These are phyloP conservation scores for Escovopsis sp. DNA, from an alignment of 2,329 filamentous ascomycete species.

Conservation along the genomic window DNA sequence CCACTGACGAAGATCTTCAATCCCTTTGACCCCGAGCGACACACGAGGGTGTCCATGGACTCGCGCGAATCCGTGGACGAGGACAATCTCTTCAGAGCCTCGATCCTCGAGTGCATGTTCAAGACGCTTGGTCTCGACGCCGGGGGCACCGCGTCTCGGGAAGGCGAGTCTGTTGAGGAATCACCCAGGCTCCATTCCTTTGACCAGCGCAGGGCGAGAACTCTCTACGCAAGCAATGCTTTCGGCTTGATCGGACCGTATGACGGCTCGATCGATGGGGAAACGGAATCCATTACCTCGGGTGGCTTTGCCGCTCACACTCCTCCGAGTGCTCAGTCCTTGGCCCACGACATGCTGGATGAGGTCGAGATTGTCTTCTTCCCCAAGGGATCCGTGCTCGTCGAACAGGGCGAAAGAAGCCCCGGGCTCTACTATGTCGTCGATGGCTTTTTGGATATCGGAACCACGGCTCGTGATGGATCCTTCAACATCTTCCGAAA, in stretches of 20 bases:
- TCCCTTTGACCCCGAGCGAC: slow-evolving; percentile 39
- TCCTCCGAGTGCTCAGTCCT: slow-evolving; percentile 47
- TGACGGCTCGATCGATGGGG: slow-evolving; percentile 59
- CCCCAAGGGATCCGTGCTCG: slow-evolving; percentile 81
- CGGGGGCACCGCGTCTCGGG: slow-evolving; percentile 48
- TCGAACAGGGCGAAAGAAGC: slow-evolving; percentile 94
- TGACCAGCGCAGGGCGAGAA: slow-evolving; percentile 67
- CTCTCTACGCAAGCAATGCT: slow-evolving; percentile 56
- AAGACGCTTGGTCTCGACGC: slow-evolving; percentile 77
- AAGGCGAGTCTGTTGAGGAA: slow-evolving; percentile 62
- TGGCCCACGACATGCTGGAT: slow-evolving; percentile 70
- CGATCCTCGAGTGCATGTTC: slow-evolving; percentile 89
- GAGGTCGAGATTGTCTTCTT: slow-evolving; percentile 98
- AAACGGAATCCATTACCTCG: slow-evolving; percentile 74
- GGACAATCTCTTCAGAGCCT: slow-evolving; percentile 75
- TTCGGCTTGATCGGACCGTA: slow-evolving; percentile 85
- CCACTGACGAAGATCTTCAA: slow-evolving; percentile 37
- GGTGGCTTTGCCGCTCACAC: slow-evolving; percentile 46
- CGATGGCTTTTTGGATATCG: slow-evolving; percentile 90
- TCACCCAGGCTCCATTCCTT: slow-evolving; percentile 76
- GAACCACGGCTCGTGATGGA: slow-evolving; percentile 43
- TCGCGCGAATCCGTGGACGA: slow-evolving; percentile 76
- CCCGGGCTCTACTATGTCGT: slow-evolving; percentile 95
- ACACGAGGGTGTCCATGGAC: slow-evolving; percentile 39
- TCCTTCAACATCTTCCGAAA: slow-evolving; percentile 20